Evolutionary conservation across 176 grass and related monocot genomes (phyloP).

Genomic region (Oryza glaberrima): DNA sequence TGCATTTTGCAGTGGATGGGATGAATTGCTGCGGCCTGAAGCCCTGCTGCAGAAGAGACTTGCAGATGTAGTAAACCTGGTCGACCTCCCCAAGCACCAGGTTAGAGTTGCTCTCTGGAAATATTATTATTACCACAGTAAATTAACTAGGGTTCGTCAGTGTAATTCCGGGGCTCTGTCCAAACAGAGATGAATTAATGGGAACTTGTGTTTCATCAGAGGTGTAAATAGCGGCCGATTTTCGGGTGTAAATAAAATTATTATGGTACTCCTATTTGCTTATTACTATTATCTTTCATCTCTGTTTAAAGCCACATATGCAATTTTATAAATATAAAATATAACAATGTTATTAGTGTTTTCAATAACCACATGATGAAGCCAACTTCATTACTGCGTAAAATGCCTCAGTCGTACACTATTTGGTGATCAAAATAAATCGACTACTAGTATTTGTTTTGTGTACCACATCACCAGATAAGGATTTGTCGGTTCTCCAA

Average conservation of each 20-base stretch:
- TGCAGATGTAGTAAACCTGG: slow-evolving; percentile 41
- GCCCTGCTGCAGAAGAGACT: slow-evolving; percentile 82
- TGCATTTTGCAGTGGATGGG: slow-evolving; percentile 80
- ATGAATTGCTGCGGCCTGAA: slow-evolving; percentile 63
- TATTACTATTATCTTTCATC: neutral
- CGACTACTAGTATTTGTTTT: neutral
- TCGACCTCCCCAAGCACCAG: neutral
- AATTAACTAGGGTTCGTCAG: slow-evolving; percentile 26
- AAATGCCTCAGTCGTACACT: neutral
- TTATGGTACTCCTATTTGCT: neutral
- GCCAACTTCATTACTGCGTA: neutral
- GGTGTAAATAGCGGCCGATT: slow-evolving; percentile 23
- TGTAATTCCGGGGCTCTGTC: neutral
- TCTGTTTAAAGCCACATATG: neutral
- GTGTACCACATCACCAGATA: slow-evolving; percentile 14
- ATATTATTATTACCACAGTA: neutral
- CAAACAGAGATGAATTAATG: neutral
- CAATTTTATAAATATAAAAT: neutral
- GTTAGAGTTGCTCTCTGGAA: neutral
- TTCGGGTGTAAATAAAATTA: neutral
- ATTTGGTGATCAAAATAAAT: neutral
- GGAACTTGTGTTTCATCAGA: neutral
- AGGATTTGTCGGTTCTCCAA: neutral
- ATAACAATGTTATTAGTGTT: neutral
- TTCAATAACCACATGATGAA: neutral